A percentile compares a stretch with the other conserved stretches of the same genome.
These are phyloP conservation scores for Onygenales sp. DNA, from an alignment of 2,329 filamentous ascomycete species.

Conservation along the genomic window DNA sequence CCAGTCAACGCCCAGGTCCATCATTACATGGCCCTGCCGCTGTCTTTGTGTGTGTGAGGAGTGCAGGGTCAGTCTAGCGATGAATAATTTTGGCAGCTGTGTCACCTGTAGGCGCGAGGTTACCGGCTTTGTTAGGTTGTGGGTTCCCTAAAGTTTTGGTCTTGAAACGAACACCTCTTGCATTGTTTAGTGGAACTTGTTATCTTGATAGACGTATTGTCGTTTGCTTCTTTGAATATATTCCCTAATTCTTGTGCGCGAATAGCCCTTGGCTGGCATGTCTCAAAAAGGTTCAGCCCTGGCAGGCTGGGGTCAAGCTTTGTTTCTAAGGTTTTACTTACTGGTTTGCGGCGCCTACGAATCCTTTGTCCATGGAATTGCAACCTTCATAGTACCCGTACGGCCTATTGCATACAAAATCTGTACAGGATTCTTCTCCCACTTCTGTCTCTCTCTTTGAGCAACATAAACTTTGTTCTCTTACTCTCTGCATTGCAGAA, in stretches of 20 bases:
- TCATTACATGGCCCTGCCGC: conserved; percentile 93
- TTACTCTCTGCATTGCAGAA: no score
- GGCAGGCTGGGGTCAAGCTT: no score
- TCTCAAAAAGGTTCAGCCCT: not conserved
- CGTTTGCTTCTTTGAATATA: not conserved
- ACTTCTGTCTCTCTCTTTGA: no score
- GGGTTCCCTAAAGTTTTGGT: conserved; percentile 53
- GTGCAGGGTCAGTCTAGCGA: conserved; percentile 82
- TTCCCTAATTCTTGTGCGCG: not conserved
- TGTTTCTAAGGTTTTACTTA: no score
- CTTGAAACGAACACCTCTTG: no score
- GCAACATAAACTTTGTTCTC: no score
- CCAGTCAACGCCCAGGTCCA: conserved; percentile 72
- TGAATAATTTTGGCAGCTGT: conserved; percentile 96
- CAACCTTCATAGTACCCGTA: no score
- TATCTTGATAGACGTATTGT: not conserved
- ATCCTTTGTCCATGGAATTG: no score
- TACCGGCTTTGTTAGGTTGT: conserved; percentile 80
- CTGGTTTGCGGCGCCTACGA: no score
- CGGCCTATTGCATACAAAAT: no score
- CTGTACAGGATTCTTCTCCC: no score
- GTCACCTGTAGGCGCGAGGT: conserved; percentile 89
- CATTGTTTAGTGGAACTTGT: not conserved
- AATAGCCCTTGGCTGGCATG: not conserved
- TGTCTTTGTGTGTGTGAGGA: conserved; percentile 93